These are phyloP conservation scores for Phalaenopsis equestris DNA, from an alignment of 106 monocot genomes.

Conservation along the genomic window DNA sequence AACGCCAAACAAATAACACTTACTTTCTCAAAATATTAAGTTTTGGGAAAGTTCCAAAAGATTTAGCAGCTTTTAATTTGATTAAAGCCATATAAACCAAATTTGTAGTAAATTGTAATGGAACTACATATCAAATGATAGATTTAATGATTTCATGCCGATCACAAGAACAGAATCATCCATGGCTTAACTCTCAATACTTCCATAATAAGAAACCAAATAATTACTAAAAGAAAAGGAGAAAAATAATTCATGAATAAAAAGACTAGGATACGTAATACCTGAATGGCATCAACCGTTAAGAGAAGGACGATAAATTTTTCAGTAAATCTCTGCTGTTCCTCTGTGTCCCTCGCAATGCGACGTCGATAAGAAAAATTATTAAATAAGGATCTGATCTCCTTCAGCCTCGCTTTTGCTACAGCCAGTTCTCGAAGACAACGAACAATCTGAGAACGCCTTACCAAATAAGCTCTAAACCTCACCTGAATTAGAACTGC, in stretches of 20 bases:
- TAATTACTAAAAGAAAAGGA: background rate
- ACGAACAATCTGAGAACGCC: conserved; percentile 63
- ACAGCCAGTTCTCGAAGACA: conserved; percentile 77
- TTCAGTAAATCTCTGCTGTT: conserved; percentile 86
- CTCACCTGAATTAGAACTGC: conserved; percentile 72
- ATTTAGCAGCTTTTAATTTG: background rate
- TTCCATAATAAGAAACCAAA: background rate
- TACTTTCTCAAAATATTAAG: background rate
- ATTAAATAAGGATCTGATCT: conserved; percentile 72
- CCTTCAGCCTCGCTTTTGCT: conserved; percentile 86
- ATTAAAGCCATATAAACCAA: background rate
- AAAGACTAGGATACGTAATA: conserved; percentile 13
- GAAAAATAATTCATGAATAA: background rate
- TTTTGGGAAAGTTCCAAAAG: background rate
- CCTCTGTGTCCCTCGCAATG: conserved; percentile 56
- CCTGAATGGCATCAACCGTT: conserved; percentile 88
- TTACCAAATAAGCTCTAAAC: conserved; percentile 60
- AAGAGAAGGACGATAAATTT: conserved; percentile 83
- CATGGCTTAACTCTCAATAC: background rate
- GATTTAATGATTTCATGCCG: background rate
- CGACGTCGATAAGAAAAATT: conserved; percentile 79
- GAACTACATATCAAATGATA: background rate
- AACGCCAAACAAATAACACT: no score
- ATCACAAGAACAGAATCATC: background rate
- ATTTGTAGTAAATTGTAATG: background rate